Base-by-base conservation (phyloP, 352 stramenopile species). In the Globisporangium solare region DNA sequence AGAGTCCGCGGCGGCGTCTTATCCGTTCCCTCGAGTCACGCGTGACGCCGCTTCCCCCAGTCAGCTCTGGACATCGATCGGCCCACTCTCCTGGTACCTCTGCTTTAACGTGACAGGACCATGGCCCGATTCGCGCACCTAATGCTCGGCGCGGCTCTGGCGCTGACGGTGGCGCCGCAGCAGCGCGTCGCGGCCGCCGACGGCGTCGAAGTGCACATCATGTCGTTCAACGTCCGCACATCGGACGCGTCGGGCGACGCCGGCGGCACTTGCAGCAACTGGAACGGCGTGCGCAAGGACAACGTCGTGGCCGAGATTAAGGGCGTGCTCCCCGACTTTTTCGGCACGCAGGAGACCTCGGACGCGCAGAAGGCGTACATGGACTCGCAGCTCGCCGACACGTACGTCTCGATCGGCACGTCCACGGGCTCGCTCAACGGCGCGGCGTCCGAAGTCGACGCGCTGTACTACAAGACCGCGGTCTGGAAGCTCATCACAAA, bases 141-240 rank as follows among this genome's bases (percentile, higher is more conserved):
- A 14, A 31, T 20, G n/a, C 40, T 50, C 13, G 53, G 40, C 27
- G 27, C 39, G 39, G 39, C 39, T 6, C 18, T n/a, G 22, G 61
- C 67, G 22, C 43, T 59, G 22, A 58, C 57, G 51, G 64, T 58
- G n/a, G n/a, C n/a, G n/a, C n/a, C n/a, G n/a, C n/a, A n/a, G 22
- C 69, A 47, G 22, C 51, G 67, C 3, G 4, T 69, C 22, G 57
- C 42, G 40, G 22, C 41, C 22, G 56, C 47, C 10, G 59, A 81
- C 3, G 73, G 83, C 53, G 67, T 88, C 37, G 18, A 73, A 20
- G 73, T 86, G 49, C 76, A 79, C 54, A 63, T 83, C 21, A 78
- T 89, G 80, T 83, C 76, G 51, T 93, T 93, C 67, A 93, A 93
- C 61, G 66, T 93, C 24, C 83, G 80, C 63, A 93, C 80, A 11